Conservation (phyloP, 2,329 filamentous ascomycete genomes). For the Bipolaris sorokiniana region DNA sequence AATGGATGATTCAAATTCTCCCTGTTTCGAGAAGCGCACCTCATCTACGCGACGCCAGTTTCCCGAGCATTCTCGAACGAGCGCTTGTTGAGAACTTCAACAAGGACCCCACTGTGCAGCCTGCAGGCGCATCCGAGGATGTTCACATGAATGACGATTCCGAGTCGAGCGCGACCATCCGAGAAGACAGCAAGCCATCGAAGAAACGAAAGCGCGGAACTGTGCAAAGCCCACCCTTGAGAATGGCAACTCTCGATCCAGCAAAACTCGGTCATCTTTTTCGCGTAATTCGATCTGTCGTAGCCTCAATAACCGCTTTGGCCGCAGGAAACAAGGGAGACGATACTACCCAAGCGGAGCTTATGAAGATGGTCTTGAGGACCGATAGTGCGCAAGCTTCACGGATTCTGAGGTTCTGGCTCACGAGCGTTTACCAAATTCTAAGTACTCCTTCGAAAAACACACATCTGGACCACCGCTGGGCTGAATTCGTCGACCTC, state of each 20-base stretch:
- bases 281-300: slow-evolving; percentile 23
- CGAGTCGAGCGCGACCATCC: slow-evolving; percentile 39
- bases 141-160: slow-evolving; percentile 25
- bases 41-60: slow-evolving; percentile 72
- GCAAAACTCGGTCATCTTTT: slow-evolving; percentile 32
- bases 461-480: neutral
- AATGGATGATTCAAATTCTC: slow-evolving; percentile 67
- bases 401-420: slow-evolving; percentile 46
- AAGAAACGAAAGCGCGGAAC: slow-evolving; percentile 47
- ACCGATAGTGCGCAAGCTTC: slow-evolving; percentile 46
- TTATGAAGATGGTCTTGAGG: slow-evolving; percentile 46
- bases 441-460: slow-evolving; percentile 4
- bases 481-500: slow-evolving; percentile 27
- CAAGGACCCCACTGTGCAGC: slow-evolving; percentile 11
- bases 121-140: slow-evolving; percentile 11
- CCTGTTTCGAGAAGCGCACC: slow-evolving; percentile 73
- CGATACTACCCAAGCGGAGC: slow-evolving; percentile 37
- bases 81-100: slow-evolving; percentile 64
- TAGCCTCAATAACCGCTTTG: slow-evolving; percentile 30
- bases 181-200: slow-evolving; percentile 34
- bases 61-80: slow-evolving; percentile 69
- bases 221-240: slow-evolving; percentile 23
- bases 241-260: slow-evolving; percentile 19
- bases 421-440: slow-evolving; percentile 33
- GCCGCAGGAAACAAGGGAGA: slow-evolving; percentile 19